Evolutionary conservation across 768 basidiomycete genomes (phyloP).

Genomic region (Sarcomyxa edulis): DNA sequence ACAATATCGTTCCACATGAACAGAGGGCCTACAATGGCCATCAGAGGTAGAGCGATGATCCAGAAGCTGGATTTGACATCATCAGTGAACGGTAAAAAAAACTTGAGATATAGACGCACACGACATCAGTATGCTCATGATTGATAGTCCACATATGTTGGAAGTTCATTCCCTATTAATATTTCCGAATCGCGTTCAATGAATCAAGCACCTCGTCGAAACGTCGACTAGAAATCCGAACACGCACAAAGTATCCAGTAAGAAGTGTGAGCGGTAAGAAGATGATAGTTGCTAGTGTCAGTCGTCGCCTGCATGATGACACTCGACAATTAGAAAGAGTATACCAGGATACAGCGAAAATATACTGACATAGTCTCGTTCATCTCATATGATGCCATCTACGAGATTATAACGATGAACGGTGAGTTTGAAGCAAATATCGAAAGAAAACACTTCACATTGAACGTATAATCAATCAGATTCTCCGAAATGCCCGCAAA

Average conservation of each 20-base stretch:
- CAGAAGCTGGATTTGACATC: constrained; percentile 48
- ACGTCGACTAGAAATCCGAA: not conserved
- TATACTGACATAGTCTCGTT: constrained; percentile 62
- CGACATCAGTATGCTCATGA: constrained; percentile 30
- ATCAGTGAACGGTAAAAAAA: not conserved
- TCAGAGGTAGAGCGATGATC: constrained; percentile 58
- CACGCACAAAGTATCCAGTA: constrained; percentile 58
- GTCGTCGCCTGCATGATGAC: constrained; percentile 41
- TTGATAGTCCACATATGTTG: constrained; percentile 43
- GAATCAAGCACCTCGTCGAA: constrained; percentile 1
- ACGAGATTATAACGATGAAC: constrained; percentile 6
- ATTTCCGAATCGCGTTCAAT: constrained; percentile 1
- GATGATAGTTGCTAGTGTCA: constrained; percentile 66
- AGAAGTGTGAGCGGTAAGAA: constrained; percentile 67
- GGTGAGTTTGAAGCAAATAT: not conserved
- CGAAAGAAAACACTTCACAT: constrained; percentile 36
- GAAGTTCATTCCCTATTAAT: constrained; percentile 69
- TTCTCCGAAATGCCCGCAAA: constrained; percentile 68
- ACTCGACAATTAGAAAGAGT: not conserved
- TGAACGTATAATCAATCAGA: constrained; percentile 70
- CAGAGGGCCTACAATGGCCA: constrained; percentile 50
- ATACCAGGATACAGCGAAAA: not conserved
- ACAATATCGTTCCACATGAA: constrained; percentile 54
- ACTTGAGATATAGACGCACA: constrained; percentile 30
- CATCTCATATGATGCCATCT: constrained; percentile 74